A percentile compares a stretch with the other conserved stretches of the same genome.
Evolutionary conservation across 2,329 filamentous ascomycete genomes (phyloP).

Genomic region (Hymenoscyphus scutula): DNA sequence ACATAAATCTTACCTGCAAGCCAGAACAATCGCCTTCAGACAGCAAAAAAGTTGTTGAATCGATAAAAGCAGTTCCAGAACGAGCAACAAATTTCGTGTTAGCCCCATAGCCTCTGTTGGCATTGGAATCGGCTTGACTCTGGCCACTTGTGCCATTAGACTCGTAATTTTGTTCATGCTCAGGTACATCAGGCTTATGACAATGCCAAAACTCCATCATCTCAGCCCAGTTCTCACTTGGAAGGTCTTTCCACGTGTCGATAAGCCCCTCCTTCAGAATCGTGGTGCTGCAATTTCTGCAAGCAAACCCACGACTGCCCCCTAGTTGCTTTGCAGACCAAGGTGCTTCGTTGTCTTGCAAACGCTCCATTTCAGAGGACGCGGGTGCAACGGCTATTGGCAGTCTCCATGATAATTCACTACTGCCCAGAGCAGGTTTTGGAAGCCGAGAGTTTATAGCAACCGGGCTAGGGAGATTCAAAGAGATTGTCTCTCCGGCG

Average conservation of each 20-base stretch:
- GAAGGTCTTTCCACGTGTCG: constrained; percentile 81
- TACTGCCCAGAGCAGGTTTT: constrained; percentile 29
- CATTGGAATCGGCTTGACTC: constrained; percentile 38
- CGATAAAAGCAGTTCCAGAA: constrained; percentile 71
- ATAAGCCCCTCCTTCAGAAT: constrained; percentile 42
- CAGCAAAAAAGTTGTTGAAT: constrained; percentile 74
- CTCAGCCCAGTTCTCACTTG: constrained; percentile 96
- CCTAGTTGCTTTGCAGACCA: constrained; percentile 56
- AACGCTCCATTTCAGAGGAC: constrained; percentile 17
- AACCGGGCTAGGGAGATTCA: constrained; percentile 41
- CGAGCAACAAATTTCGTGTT: constrained; percentile 69
- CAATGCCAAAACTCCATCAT: constrained; percentile 99
- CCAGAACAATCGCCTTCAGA: constrained; percentile 60
- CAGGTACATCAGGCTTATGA: constrained; percentile 76
- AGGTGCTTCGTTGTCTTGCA: constrained; percentile 27
- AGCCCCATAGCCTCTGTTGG: constrained; percentile 78
- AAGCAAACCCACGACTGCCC: constrained; percentile 35
- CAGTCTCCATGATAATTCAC: constrained; percentile 53
- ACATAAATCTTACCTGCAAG: constrained; percentile 40
- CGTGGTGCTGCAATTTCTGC: constrained; percentile 45
- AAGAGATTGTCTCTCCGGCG: constrained; percentile 39
- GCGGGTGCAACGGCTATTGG: constrained; percentile 37
- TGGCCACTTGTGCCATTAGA: constrained; percentile 36
- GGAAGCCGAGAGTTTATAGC: constrained; percentile 20
- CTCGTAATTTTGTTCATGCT: constrained; percentile 38